phyloP scores from a whole-genome alignment of 768 basidiomycete genomes.

The Postia placenta region DNA sequence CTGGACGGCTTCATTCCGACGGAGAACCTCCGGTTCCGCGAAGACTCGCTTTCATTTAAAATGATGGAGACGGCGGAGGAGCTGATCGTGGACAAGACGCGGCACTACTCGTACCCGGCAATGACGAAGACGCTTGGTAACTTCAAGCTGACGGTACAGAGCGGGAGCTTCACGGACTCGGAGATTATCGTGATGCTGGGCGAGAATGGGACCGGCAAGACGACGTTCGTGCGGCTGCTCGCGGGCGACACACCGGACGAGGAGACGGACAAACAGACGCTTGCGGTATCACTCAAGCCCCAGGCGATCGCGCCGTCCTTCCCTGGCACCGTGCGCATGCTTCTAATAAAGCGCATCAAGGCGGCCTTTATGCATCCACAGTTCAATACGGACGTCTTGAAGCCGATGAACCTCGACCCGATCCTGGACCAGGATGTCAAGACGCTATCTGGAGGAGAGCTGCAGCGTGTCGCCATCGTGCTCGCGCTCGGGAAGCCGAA shows the following conservation, averaged over 20 bases:
- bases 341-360: conserved; percentile 92
- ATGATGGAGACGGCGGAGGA: conserved; percentile 97
- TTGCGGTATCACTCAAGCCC: conserved; percentile 93
- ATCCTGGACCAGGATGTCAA: conserved; percentile 98
- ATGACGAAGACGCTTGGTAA: conserved; percentile 96
- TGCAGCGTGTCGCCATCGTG: conserved; percentile 96
- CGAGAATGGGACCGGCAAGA: conserved; percentile 99
- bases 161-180: conserved; percentile 93
- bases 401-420: conserved; percentile 93
- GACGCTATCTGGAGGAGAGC: conserved; percentile 96
- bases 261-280: conserved; percentile 73
- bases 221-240: conserved; percentile 92
- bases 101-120: conserved; percentile 84
- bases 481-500: conserved; percentile 85
- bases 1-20: conserved; percentile 98
- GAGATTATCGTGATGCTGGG: conserved; percentile 99
- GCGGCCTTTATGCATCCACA: conserved; percentile 98
- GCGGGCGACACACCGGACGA: conserved; percentile 90
- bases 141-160: conserved; percentile 93
- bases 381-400: conserved; percentile 96
- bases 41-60: conserved; percentile 94
- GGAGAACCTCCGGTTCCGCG: conserved; percentile 96
- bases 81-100: conserved; percentile 76
- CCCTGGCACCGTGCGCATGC: conserved; percentile 93
- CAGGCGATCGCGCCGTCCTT: conserved; percentile 98